phyloP scores from a whole-genome alignment of 2,329 filamentous ascomycete genomes.

The Colletotrichum chlorophyti region DNA sequence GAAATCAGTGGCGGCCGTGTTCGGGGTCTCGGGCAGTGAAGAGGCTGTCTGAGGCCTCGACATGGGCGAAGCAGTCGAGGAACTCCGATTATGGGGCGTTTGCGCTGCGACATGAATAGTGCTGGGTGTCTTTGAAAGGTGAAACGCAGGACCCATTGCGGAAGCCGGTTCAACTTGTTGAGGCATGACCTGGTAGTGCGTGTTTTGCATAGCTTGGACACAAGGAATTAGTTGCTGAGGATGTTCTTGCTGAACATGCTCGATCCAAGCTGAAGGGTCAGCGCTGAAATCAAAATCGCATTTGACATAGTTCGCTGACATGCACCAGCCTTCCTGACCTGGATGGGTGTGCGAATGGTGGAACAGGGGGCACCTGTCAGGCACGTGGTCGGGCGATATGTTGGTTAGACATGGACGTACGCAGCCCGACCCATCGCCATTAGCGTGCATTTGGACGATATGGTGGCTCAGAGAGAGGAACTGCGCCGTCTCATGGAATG shows the following conservation, averaged over 20 bases:
- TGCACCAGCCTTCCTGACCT: conserved; percentile 1
- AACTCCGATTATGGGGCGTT: neutral
- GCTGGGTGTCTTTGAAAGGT: neutral
- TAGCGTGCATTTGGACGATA: conserved; percentile 37
- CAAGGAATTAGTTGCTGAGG: too few relatives aligned
- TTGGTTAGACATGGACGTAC: conserved; percentile 31
- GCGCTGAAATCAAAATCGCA: neutral
- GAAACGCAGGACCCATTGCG: too few relatives aligned
- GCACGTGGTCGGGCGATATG: too few relatives aligned
- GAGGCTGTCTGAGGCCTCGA: neutral
- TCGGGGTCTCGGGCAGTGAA: neutral
- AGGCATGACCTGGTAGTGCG: too few relatives aligned
- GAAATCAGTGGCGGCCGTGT: neutral
- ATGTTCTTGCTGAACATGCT: conserved; percentile 8
- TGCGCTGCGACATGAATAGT: neutral
- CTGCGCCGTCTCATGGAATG: neutral
- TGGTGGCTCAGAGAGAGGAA: conserved; percentile 36
- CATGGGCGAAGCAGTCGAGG: neutral
- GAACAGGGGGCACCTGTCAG: conserved; percentile 30
- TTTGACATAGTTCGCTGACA: neutral
- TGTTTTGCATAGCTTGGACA: too few relatives aligned
- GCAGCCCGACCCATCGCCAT: neutral
- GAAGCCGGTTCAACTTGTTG: too few relatives aligned
- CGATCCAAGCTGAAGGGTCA: neutral
- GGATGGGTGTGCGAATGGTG: conserved; percentile 27